These are phyloP conservation scores for Sedum album DNA, from an alignment of 164 flowering plant species.

Conservation along the genomic window DNA sequence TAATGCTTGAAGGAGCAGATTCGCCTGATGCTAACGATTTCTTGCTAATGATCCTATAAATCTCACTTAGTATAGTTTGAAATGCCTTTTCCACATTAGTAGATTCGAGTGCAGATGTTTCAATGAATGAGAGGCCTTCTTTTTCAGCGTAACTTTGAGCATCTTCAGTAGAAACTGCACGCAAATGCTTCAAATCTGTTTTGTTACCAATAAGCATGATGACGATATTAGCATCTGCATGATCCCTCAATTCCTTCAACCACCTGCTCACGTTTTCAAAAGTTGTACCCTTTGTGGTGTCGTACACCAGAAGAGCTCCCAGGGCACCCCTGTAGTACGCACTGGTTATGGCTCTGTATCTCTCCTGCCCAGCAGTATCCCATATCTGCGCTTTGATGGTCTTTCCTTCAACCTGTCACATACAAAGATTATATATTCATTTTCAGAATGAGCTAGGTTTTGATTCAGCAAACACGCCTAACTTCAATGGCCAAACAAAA, in stretches of 20 bases:
- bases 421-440: too few relatives aligned
- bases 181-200: constrained; percentile 63
- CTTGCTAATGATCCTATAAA: constrained; percentile 53
- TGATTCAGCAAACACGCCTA: too few relatives aligned
- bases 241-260: constrained; percentile 68
- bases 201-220: constrained; percentile 70
- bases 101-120: constrained; percentile 72
- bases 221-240: constrained; percentile 60
- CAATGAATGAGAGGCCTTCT: constrained; percentile 67
- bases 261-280: constrained; percentile 62
- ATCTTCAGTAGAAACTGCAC: constrained; percentile 65
- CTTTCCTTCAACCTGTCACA: constrained; percentile 52
- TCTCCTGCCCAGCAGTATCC: constrained; percentile 75
- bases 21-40: constrained; percentile 35
- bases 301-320: constrained; percentile 69
- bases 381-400: constrained; percentile 68
- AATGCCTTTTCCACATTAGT: constrained; percentile 63
- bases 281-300: constrained; percentile 45
- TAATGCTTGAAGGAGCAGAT: constrained; percentile 27
- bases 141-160: constrained; percentile 61
- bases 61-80: constrained; percentile 48
- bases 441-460: too few relatives aligned
- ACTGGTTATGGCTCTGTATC: constrained; percentile 70
- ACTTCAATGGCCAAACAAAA: too few relatives aligned
- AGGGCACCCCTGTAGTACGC: constrained; percentile 72